A percentile compares a stretch with the other conserved stretches of the same genome.
These are phyloP conservation scores for Aureobasidium vineae DNA, from an alignment of 2,329 filamentous ascomycete species.

Conservation along the genomic window DNA sequence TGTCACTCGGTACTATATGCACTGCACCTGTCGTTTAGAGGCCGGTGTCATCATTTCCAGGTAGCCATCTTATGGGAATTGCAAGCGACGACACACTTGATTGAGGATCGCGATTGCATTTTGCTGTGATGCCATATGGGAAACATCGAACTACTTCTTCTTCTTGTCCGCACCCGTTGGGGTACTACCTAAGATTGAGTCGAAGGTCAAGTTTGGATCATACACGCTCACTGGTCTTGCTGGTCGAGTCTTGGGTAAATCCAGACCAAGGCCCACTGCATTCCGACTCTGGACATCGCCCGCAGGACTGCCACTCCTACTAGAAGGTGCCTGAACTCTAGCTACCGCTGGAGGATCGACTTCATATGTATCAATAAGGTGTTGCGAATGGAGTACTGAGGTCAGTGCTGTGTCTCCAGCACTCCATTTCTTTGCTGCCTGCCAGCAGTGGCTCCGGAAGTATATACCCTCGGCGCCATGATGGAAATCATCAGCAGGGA, in stretches of 20 bases:
- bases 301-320: constrained; percentile 28
- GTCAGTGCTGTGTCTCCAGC: constrained; percentile 41
- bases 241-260: constrained; percentile 40
- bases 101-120: neutral
- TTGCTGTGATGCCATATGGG: neutral
- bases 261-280: constrained; percentile 48
- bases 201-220: constrained; percentile 49
- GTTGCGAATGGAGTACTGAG: constrained; percentile 32
- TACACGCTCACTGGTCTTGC: constrained; percentile 36
- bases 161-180: neutral
- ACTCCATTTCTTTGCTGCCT: constrained; percentile 61
- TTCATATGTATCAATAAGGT: constrained; percentile 32
- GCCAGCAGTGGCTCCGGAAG: constrained; percentile 67
- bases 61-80: neutral
- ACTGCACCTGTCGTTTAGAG: neutral
- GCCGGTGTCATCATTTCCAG: neutral
- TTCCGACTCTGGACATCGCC: constrained; percentile 34
- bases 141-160: neutral
- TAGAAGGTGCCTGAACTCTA: neutral
- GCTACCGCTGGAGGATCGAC: neutral
- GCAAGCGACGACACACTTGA: neutral
- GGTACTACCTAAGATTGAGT: constrained; percentile 45
- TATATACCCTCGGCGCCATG: constrained; percentile 67
- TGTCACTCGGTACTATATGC: neutral
- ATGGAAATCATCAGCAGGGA: constrained; percentile 64